Percentiles rank a stretch among this genome's conserved stretches.
Evolutionary conservation across 1,139 yeast species (phyloP).

Genomic region (Geotrichum europaeum): DNA sequence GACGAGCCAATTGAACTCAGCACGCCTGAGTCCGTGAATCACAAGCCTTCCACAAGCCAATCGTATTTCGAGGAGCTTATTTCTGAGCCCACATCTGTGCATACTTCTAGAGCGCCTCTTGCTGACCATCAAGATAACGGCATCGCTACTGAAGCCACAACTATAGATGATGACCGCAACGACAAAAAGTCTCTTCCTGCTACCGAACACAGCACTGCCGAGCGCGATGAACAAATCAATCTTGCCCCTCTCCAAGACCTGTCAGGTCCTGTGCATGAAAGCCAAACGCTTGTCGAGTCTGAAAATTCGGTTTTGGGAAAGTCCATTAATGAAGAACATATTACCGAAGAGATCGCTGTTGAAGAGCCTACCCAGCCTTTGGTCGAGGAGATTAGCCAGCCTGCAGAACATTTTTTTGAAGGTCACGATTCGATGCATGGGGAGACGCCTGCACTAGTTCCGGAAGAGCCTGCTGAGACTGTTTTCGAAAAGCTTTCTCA

Average conservation of each 20-base stretch:
- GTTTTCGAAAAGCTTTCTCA: neutral
- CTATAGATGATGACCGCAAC: neutral
- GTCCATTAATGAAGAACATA: too few species aligned
- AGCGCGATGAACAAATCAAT: neutral
- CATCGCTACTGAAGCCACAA: neutral
- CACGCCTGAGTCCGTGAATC: neutral
- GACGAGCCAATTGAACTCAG: neutral
- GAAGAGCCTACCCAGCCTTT: neutral
- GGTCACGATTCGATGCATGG: neutral
- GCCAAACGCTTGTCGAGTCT: neutral
- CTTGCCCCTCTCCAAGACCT: neutral
- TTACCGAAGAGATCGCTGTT: neutral
- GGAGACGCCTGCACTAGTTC: neutral
- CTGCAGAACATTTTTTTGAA: neutral
- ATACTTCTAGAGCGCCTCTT: neutral
- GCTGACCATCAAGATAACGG: neutral
- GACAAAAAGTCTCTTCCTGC: neutral
- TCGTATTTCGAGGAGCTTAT: neutral
- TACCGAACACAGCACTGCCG: neutral
- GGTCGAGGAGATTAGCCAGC: neutral
- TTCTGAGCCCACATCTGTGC: neutral
- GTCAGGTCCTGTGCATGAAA: neutral
- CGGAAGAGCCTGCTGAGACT: neutral
- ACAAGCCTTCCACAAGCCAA: neutral
- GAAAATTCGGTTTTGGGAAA: neutral